Evolutionary conservation across 192 early-diverging fungal genomes (phyloP), one percentile per base, ranked within the genome.

Genomic region (Kickxella alabastrina): DNA sequence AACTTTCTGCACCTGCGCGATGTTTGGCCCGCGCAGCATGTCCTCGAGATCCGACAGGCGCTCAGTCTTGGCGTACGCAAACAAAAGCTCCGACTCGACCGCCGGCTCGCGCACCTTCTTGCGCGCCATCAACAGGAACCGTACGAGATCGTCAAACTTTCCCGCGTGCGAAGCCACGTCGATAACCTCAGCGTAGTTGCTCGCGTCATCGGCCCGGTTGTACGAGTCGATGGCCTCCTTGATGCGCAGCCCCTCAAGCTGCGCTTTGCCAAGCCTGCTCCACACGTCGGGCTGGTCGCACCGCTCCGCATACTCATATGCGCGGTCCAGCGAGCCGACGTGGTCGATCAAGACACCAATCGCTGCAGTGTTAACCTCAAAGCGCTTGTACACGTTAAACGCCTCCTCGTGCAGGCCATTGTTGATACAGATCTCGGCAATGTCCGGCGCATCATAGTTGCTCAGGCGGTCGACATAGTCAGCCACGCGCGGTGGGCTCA

Each of bases 191-290:
- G 65, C 77, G 49, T 85, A 92, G 79, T 97, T 93, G 47, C 68
- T 73, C 3, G 90, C 83, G 60, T 99, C 97, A 54, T 92, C 87
- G 10, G 97, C 92, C 57, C 92, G 92, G 56, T 97, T 86, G 65
- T 99, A 99, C 27, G 95, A 98, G 59, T 94, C 90, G 48, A 99
- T 93, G 23, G 97, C 86, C 47, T 98, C 97, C 77, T 92, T 89
- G 56, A 98, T 88, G 34, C 87, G 88, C 75, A 90, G 66, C 7
- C 85, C 81, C 42, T 89, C 88, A 29, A 99, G 80, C 68, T 99
- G 97, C 15, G 97, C 91, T 70, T 93, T 95, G 12, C 85, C 97
- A 14, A 99, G 79, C 38, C 87, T 83, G 69, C 89, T 92, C 97
- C 97, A 99, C 31, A 95, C 94, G 35, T 91, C 92, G 44, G 91